phyloP scores from a whole-genome alignment of 345 rosid genomes.

The Aquilaria malaccensis region DNA sequence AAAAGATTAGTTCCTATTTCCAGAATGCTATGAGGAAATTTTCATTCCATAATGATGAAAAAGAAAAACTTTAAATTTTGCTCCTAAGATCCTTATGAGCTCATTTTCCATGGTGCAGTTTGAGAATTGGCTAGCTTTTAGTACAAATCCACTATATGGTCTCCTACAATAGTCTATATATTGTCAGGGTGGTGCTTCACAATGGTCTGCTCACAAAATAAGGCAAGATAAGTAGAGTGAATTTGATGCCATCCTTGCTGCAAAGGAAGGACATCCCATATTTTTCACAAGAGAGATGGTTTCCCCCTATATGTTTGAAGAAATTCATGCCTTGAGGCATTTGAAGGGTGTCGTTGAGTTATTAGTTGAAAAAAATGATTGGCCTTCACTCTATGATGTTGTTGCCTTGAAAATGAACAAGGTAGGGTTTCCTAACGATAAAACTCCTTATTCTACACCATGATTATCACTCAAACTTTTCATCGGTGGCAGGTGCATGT shows the following conservation, averaged over 20 bases:
- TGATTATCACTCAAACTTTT: not conserved
- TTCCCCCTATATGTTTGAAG: conserved; percentile 91
- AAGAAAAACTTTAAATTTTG: conserved; percentile 2
- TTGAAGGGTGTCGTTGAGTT: conserved; percentile 57
- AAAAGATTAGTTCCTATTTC: conserved; percentile 60
- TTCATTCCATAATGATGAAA: not conserved
- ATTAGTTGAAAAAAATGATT: conserved; percentile 73
- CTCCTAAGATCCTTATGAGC: conserved; percentile 6
- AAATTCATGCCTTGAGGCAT: conserved; percentile 61
- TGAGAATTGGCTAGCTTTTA: conserved; percentile 65
- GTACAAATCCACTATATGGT: conserved; percentile 82
- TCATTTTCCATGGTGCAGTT: conserved; percentile 35
- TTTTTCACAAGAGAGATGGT: conserved; percentile 88
- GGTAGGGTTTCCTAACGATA: conserved; percentile 29
- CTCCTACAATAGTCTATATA: conserved; percentile 77
- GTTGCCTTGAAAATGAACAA: conserved; percentile 44
- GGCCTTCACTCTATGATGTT: conserved; percentile 66
- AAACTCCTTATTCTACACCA: not conserved
- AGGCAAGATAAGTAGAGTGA: conserved; percentile 32
- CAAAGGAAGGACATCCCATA: conserved; percentile 53
- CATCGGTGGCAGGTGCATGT: conserved; percentile 61
- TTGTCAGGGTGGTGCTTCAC: conserved; percentile 87
- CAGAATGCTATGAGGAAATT: conserved; percentile 56
- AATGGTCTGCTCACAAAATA: conserved; percentile 72
- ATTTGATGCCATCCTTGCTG: conserved; percentile 70